Evolutionary conservation across 2,329 filamentous ascomycete genomes (phyloP).

Genomic region (Cryphonectria radicalis): DNA sequence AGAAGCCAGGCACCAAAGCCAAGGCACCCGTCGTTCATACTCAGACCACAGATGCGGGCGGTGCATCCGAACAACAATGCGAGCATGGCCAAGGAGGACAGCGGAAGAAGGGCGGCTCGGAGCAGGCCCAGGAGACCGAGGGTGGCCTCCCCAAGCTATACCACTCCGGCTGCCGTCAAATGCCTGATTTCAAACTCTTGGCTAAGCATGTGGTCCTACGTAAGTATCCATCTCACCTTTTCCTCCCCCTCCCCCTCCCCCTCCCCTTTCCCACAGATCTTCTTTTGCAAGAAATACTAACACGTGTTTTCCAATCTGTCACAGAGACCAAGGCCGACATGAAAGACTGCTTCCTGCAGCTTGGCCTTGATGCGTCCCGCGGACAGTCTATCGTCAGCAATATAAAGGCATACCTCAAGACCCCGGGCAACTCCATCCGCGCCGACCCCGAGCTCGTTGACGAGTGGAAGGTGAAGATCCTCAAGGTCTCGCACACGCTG

Average conservation of each 20-base stretch:
- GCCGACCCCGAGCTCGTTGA: constrained; percentile 1
- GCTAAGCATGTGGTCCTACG: constrained; percentile 15
- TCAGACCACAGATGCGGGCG: background rate
- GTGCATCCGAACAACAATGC: background rate
- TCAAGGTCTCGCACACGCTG: constrained; percentile 19
- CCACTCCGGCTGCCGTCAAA: background rate
- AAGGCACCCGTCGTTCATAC: background rate
- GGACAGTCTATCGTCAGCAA: background rate
- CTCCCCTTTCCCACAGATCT: background rate
- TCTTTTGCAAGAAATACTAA: background rate
- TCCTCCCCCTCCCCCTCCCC: too few species aligned
- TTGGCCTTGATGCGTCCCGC: constrained; percentile 21
- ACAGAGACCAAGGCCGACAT: background rate
- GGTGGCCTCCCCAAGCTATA: constrained; percentile 12
- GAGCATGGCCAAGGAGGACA: background rate
- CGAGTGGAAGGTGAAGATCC: constrained; percentile 15
- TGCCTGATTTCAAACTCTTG: constrained; percentile 6
- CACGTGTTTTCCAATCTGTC: background rate
- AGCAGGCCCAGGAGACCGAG: background rate
- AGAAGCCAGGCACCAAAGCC: background rate
- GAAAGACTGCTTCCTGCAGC: constrained; percentile 5
- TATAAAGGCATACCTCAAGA: constrained; percentile 15
- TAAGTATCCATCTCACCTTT: constrained; percentile 4
- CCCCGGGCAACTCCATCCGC: constrained; percentile 24
- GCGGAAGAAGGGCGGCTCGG: too few species aligned